A percentile compares a stretch with the other conserved stretches of the same genome.
phyloP scores from a whole-genome alignment of 305 asterid genomes.

The Solanum aculeatissimum region DNA sequence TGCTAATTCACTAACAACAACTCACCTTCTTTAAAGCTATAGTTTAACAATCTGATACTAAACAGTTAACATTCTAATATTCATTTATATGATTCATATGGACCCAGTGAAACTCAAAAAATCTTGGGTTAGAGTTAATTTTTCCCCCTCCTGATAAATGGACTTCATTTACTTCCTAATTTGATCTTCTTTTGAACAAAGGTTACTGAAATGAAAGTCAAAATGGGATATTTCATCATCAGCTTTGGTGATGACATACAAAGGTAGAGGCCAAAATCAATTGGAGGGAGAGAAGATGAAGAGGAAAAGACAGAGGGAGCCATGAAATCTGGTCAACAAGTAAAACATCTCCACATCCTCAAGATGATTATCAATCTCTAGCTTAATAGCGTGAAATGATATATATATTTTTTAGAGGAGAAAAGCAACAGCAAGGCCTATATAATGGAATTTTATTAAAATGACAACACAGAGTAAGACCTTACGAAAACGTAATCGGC shows the following conservation, averaged over 20 bases:
- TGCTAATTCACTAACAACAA: background rate
- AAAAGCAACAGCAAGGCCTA: background rate
- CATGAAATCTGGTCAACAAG: background rate
- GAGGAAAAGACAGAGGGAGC: background rate
- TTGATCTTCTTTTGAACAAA: background rate
- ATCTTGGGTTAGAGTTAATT: background rate
- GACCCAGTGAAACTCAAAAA: background rate
- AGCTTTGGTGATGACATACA: background rate
- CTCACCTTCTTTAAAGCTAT: background rate
- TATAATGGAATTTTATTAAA: background rate
- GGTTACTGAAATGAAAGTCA: background rate
- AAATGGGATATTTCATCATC: background rate
- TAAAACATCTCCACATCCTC: background rate
- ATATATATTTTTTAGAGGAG: background rate
- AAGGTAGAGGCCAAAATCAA: background rate
- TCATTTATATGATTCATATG: background rate
- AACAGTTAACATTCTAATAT: background rate
- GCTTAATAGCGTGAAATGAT: background rate
- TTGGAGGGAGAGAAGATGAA: background rate
- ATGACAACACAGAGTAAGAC: conserved; percentile 66
- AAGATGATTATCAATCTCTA: background rate
- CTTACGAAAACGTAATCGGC: conserved; percentile 99
- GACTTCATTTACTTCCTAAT: background rate
- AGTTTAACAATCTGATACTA: background rate
- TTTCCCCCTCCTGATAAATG: background rate